These are phyloP conservation scores for Trifolium repens DNA, from an alignment of 306 rosid genomes.

Conservation along the genomic window DNA sequence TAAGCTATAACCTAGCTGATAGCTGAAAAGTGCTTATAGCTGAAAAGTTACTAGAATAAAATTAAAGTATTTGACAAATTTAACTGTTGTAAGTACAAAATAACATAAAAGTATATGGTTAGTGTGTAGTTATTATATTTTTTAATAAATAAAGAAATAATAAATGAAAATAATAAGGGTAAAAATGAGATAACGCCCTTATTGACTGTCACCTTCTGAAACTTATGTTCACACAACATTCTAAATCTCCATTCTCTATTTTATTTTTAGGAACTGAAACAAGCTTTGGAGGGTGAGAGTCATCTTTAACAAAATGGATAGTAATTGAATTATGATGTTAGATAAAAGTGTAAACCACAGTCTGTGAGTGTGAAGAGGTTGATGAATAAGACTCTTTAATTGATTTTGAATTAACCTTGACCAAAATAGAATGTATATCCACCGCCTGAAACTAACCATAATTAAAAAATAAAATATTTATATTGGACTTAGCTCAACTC, in stretches of 20 bases:
- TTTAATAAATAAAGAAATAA: too few relatives aligned
- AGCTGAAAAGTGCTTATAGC: too few relatives aligned
- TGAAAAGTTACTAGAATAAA: too few relatives aligned
- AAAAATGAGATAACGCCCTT: too few relatives aligned
- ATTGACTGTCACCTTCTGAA: constrained; percentile 32
- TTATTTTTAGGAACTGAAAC: constrained; percentile 85
- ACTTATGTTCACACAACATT: constrained; percentile 20
- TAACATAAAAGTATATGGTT: too few relatives aligned
- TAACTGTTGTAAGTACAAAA: too few relatives aligned
- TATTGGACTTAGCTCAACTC: background rate
- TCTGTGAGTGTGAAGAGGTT: constrained; percentile 7
- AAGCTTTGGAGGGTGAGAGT: constrained; percentile 83
- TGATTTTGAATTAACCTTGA: constrained; percentile 7
- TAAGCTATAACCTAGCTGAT: too few relatives aligned
- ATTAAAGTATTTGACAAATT: too few relatives aligned
- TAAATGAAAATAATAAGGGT: too few relatives aligned
- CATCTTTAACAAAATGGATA: constrained; percentile 36
- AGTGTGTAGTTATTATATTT: too few relatives aligned
- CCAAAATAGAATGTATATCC: constrained; percentile 31
- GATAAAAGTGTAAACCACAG: constrained; percentile 23
- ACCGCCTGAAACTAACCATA: constrained; percentile 29
- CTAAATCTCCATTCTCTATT: constrained; percentile 30
- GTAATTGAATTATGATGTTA: constrained; percentile 23
- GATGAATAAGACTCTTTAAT: constrained; percentile 8
- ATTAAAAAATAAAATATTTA: background rate